Evolutionary conservation across 176 grass and related monocot species (phyloP).

Genomic region (Cenchrus fungigraminus): DNA sequence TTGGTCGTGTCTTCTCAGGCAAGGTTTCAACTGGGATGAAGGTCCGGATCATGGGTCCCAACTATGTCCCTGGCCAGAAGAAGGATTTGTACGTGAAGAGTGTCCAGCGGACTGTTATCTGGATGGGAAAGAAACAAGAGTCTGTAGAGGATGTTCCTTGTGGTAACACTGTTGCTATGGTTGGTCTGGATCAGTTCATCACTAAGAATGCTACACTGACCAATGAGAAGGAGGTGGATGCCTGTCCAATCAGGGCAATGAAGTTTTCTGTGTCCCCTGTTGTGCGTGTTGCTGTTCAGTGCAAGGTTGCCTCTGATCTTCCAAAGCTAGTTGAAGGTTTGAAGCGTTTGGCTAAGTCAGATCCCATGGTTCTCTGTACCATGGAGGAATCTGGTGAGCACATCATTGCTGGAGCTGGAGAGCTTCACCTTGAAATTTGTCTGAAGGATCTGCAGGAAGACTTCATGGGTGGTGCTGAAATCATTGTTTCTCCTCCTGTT

Average conservation of each 20-base stretch:
- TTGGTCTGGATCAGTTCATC: constrained; percentile 78
- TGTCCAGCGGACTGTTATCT: constrained; percentile 77
- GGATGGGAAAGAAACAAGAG: constrained; percentile 84
- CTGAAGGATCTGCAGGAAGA: constrained; percentile 82
- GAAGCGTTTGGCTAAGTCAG: constrained; percentile 73
- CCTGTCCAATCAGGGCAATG: constrained; percentile 76
- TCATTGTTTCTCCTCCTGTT: constrained; percentile 63
- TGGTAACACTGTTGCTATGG: constrained; percentile 80
- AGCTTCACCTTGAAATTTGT: constrained; percentile 80
- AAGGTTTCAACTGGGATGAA: constrained; percentile 72
- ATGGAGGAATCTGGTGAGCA: constrained; percentile 79
- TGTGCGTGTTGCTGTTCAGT: constrained; percentile 76
- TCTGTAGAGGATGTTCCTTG: constrained; percentile 79
- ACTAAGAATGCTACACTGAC: constrained; percentile 80
- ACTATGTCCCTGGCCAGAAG: constrained; percentile 80
- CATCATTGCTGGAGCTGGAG: constrained; percentile 73
- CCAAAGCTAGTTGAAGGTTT: constrained; percentile 82
- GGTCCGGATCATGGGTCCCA: constrained; percentile 80
- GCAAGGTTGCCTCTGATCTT: constrained; percentile 76
- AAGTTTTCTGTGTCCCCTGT: constrained; percentile 81
- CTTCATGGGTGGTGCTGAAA: constrained; percentile 81
- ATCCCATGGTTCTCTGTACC: constrained; percentile 73
- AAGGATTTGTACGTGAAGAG: constrained; percentile 79
- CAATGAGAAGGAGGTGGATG: constrained; percentile 73
- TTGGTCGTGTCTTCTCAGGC: constrained; percentile 73